Evolutionary conservation across 495 filamentous ascomycete species (phyloP), one percentile per base, ranked within the genome.

Genomic region (Trichoderma virens): DNA sequence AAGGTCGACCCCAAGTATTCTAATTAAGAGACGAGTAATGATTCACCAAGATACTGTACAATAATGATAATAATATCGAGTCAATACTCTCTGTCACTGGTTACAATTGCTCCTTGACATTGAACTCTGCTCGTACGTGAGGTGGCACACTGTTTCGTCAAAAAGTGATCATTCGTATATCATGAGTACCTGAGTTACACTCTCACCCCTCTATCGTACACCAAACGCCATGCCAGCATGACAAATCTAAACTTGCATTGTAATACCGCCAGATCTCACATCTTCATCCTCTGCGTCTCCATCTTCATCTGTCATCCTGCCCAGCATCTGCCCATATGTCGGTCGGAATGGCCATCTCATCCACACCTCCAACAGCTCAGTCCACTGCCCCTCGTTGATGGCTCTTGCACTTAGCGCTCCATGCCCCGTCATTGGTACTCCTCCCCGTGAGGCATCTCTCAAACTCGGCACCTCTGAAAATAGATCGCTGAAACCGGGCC

Each of bases 341-440:
- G 82, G 81, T n/a, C 70, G 69, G 60, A 85, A 87, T n/a, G 85
- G 84, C 85, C 86, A 89, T 34, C 75, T 69, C 71, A 79, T 73
- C 79, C 81, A 89, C 13, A 77, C 75, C 64, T 78, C 72, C 2
- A 78, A 34, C 6, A 88, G 67, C 54, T 81, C 80, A n/a, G 78
- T 69, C 43, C 81, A 67, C 73, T 86, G 81, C 27, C 65, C 65
- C 62, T 70, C 65, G 25, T 71, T 78, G 25, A 88, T 60, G 25
- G 68, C 67, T n/a, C 86, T 68, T 18, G 75, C 65, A 7, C 70
- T 66, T 27, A 82, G 65, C 60, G 75, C 64, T 11, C 71, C 69
- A 7, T 43, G 13, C 16, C 75, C 72, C 16, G 71, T 31, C 5
- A 74, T 18, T 0, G 65, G 64, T 38, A 70, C 66, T 0, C 83